A percentile compares a stretch with the other conserved stretches of the same genome.
Evolutionary conservation across 2,329 filamentous ascomycete genomes (phyloP).

Genomic region (Aspergillus caelatus): DNA sequence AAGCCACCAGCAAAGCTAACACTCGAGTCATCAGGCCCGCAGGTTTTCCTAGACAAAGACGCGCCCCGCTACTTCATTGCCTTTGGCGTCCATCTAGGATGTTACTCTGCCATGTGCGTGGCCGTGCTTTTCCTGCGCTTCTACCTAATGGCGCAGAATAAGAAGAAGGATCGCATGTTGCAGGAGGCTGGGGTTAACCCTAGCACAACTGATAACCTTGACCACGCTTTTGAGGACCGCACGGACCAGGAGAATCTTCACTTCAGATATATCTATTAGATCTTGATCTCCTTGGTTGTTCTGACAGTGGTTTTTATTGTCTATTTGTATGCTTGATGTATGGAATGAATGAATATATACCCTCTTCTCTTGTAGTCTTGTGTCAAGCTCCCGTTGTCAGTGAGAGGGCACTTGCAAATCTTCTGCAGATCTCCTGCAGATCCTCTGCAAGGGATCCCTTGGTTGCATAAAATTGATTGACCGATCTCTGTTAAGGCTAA

Average conservation of each 20-base stretch:
- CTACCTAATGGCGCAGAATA: slow-evolving; percentile 62
- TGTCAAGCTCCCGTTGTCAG: not conserved
- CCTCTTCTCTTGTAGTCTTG: not conserved
- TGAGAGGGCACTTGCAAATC: not conserved
- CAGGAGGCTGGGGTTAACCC: slow-evolving; percentile 46
- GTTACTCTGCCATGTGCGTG: slow-evolving; percentile 64
- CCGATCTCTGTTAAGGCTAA: not conserved
- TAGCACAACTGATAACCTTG: slow-evolving; percentile 41
- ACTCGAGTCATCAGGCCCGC: slow-evolving; percentile 51
- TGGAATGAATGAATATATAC: slow-evolving; percentile 4
- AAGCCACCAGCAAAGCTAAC: not conserved
- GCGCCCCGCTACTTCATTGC: slow-evolving; percentile 69
- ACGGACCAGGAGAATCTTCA: slow-evolving; percentile 65
- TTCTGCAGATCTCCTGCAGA: no score
- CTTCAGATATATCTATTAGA: slow-evolving; percentile 60
- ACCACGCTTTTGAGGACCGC: slow-evolving; percentile 64
- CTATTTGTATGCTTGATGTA: not conserved
- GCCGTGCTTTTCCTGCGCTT: slow-evolving; percentile 62
- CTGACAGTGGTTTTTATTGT: not conserved
- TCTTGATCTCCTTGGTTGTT: not conserved
- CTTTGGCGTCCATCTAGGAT: slow-evolving; percentile 69
- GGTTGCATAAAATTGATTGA: not conserved
- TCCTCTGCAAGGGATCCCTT: not conserved
- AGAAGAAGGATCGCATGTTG: slow-evolving; percentile 55
- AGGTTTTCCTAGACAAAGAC: slow-evolving; percentile 65